Base-by-base conservation (phyloP, 2,329 filamentous ascomycete species). In the Alternaria angustiovoidea region DNA sequence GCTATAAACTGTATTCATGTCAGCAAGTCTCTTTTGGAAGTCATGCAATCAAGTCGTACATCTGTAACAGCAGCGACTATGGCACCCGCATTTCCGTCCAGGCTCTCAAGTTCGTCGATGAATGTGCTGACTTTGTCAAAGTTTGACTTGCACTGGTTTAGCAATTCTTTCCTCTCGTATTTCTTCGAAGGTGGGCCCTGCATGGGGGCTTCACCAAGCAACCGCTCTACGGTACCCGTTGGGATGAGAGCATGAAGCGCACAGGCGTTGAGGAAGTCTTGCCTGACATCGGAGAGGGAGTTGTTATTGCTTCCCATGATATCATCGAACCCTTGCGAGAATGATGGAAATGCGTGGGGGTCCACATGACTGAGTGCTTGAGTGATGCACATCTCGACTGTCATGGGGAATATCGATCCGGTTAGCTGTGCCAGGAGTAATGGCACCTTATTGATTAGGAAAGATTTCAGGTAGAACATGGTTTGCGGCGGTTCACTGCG, bases 71-170 rank as follows among this genome's bases (percentile, higher is more conserved):
- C 94, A 61, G 90, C 88, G 51, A 91, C 91, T 18, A 96, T 92
- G 2, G 93, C 92, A 2, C 92, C 93, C 2, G 92, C 92, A 76
- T 97, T 97, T 1, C 94, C 94, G 71, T 96, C 92, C 85, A 95
- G 93, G 51, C 90, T 90, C 57, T 97, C 93, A 24, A 99, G 83
- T 70, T 96, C 93, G 39, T 89, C 87, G 41, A 97, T 87, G 32
- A 96, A 83, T 43, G 89, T 86, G 66, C 93, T 91, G 1, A 91
- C 88, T 64, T 89, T 88, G 62, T 93, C 91, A 0, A 89, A 87
- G 66, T 96, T 92, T 11, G 87, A 85, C 48, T 90, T 85, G 64
- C 93, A 97, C 72, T 95, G 89, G 49, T 88, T 85, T 0, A 97
- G 86, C 12, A 99, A 82, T 30, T 88, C 86, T 28, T 95, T 91